Base-by-base conservation (phyloP, 1,139 yeast genomes). In the Taphrina deformans region DNA sequence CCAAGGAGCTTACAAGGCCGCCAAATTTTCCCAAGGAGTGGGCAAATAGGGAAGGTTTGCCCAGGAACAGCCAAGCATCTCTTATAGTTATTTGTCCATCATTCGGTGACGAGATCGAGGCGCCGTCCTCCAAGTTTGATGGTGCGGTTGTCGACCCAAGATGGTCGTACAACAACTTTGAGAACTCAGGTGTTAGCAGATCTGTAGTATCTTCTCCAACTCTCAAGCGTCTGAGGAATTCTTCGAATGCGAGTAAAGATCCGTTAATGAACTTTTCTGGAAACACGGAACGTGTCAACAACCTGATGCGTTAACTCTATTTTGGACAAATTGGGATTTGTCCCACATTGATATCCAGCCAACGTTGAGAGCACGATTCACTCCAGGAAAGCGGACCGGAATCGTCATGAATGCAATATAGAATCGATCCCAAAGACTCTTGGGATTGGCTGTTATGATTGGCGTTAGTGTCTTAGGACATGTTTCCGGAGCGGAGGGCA, bases 211-310 rank as follows among this genome's bases (percentile, higher is more conserved):
- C 55, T 33, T 51, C 55, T 29, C 41, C 55, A n/a, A 48, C 35
- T 6, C 62, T 31, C 46, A 58, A 35, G 16, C 62, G 53, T 16
- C 55, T 18, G 14, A 58, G 38, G 12, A 58, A 58, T 38, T 58
- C 62, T 4, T 50, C 62, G 33, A 58, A 58, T 29, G 55, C 62
- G 33, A 31, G 52, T 10, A 33, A 23, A n/a, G 55, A 29, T 29
- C 62, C 62, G 16, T 58, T 58, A 38, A 58, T 58, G 62, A 58
- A 58, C 24, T 51, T 51, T 31, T 51, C 55, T n/a, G 53, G 31
- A 45, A 35, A 35, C 33, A 24, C 35, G 31, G 31, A 29, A 29
- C 62, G 29, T 26, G 53, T 51, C 18, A 51, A 24, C 27, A 51
- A 33, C 55, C 55, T 51, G 29, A 3, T 10, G 35, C 26, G 23